A percentile compares a stretch with the other conserved stretches of the same genome.
These are phyloP conservation scores for Neofusicoccum kwambonambiense DNA, from an alignment of 2,329 filamentous ascomycete species.

Conservation along the genomic window DNA sequence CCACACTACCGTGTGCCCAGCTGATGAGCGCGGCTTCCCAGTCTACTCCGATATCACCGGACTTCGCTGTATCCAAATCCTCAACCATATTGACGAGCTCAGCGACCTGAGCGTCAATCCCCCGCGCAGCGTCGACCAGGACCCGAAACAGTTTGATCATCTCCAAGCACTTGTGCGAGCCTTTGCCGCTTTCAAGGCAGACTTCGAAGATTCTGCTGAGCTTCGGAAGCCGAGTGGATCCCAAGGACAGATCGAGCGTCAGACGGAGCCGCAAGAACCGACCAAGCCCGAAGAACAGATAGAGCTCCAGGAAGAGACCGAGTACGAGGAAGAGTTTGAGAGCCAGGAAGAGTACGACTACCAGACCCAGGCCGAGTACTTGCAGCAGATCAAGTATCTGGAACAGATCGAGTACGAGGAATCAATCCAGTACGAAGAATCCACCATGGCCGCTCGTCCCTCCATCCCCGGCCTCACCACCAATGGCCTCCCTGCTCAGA, in stretches of 20 bases:
- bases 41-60: neutral
- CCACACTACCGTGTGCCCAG: neutral
- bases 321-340: too few relatives aligned
- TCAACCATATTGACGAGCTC: conserved; percentile 2
- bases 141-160: conserved; percentile 15
- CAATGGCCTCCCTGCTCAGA: conserved; percentile 56
- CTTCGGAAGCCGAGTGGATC: too few relatives aligned
- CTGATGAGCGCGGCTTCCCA: neutral
- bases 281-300: too few relatives aligned
- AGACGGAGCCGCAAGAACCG: too few relatives aligned
- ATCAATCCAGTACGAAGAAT: conserved; percentile 4
- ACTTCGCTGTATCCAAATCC: neutral
- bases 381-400: too few relatives aligned
- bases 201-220: neutral
- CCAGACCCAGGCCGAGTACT: too few relatives aligned
- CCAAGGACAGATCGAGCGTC: too few relatives aligned
- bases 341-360: too few relatives aligned
- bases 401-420: too few relatives aligned
- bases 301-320: too few relatives aligned
- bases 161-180: conserved; percentile 20
- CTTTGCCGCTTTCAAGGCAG: conserved; percentile 14
- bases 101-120: neutral
- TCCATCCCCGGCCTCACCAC: conserved; percentile 34
- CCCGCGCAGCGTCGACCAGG: neutral
- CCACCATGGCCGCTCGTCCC: conserved; percentile 21